These are phyloP conservation scores for Hypoxylon sp. DNA, from an alignment of 2,329 filamentous ascomycete species.

Conservation along the genomic window DNA sequence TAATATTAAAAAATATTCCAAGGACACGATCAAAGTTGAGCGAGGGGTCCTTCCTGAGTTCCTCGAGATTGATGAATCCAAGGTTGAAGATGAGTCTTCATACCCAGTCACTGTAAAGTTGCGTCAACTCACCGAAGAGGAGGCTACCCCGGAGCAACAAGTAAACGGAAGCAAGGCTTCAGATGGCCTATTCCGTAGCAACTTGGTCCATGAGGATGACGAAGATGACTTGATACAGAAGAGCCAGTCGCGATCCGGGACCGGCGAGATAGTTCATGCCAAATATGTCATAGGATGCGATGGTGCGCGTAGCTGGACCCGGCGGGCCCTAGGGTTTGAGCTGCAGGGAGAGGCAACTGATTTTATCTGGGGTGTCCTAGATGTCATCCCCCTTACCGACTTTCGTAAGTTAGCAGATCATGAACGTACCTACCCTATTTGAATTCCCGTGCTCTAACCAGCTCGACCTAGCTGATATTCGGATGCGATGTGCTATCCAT, in stretches of 20 bases:
- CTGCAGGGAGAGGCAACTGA: conserved; percentile 67
- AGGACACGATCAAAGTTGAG: conserved; percentile 67
- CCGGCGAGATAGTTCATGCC: conserved; percentile 54
- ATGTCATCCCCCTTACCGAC: conserved; percentile 56
- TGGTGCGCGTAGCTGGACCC: conserved; percentile 49
- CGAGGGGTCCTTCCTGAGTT: conserved; percentile 71
- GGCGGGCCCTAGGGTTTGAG: conserved; percentile 55
- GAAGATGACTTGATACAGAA: conserved; percentile 65
- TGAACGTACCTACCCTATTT: neutral
- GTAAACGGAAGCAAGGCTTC: conserved; percentile 58
- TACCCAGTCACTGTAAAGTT: conserved; percentile 75
- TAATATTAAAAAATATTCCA: conserved; percentile 68
- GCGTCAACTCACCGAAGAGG: conserved; percentile 69
- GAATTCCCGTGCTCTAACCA: conserved; percentile 13
- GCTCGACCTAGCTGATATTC: conserved; percentile 61
- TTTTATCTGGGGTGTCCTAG: conserved; percentile 63
- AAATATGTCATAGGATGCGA: conserved; percentile 51
- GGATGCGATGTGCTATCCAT: conserved; percentile 68
- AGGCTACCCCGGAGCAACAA: conserved; percentile 64
- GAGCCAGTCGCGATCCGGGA: conserved; percentile 46
- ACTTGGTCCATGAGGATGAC: conserved; percentile 67
- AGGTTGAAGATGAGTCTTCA: conserved; percentile 63
- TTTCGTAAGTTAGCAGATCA: conserved; percentile 57
- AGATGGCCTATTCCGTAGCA: conserved; percentile 73
- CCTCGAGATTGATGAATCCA: conserved; percentile 67